These are phyloP conservation scores for Trichosporon coremiiforme DNA, from an alignment of 1,284 basidiomycete species.

Conservation along the genomic window DNA sequence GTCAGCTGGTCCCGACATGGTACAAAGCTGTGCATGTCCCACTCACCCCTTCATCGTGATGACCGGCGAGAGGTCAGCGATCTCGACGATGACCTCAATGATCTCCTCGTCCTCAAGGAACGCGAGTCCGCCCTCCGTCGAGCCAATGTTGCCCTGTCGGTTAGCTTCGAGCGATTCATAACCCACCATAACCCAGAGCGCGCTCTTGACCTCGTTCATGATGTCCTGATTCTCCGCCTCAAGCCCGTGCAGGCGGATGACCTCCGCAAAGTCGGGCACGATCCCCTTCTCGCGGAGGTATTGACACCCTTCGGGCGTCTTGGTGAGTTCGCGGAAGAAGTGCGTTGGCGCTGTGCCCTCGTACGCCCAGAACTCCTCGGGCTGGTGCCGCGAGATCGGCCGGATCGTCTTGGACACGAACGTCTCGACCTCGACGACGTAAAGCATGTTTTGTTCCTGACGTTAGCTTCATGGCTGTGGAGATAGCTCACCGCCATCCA, in stretches of 20 bases:
- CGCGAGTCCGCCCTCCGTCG: conserved; percentile 83
- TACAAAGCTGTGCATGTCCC: not conserved
- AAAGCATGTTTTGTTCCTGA: conserved; percentile 55
- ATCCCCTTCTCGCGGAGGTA: conserved; percentile 87
- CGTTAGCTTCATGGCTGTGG: not conserved
- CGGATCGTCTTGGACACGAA: conserved; percentile 53
- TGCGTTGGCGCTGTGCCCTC: conserved; percentile 89
- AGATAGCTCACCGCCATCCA: conserved; percentile 79
- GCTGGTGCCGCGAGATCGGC: conserved; percentile 44
- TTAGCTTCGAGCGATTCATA: not conserved
- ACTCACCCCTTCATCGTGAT: conserved; percentile 89
- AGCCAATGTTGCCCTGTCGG: conserved; percentile 87
- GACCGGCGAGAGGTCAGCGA: conserved; percentile 84
- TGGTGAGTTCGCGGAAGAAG: conserved; percentile 96
- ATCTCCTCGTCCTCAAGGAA: conserved; percentile 95
- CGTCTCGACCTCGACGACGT: conserved; percentile 55
- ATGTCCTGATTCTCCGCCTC: conserved; percentile 81
- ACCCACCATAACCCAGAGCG: conserved; percentile 92
- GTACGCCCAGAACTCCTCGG: conserved; percentile 61
- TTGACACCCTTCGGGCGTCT: conserved; percentile 90
- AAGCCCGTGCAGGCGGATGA: conserved; percentile 81
- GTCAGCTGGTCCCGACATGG: conserved; percentile 4
- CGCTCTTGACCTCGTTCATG: conserved; percentile 87
- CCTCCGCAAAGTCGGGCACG: conserved; percentile 85
- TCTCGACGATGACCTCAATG: conserved; percentile 83